Evolutionary conservation across 495 filamentous ascomycete genomes (phyloP).

Genomic region (Wilcoxina mikolae): DNA sequence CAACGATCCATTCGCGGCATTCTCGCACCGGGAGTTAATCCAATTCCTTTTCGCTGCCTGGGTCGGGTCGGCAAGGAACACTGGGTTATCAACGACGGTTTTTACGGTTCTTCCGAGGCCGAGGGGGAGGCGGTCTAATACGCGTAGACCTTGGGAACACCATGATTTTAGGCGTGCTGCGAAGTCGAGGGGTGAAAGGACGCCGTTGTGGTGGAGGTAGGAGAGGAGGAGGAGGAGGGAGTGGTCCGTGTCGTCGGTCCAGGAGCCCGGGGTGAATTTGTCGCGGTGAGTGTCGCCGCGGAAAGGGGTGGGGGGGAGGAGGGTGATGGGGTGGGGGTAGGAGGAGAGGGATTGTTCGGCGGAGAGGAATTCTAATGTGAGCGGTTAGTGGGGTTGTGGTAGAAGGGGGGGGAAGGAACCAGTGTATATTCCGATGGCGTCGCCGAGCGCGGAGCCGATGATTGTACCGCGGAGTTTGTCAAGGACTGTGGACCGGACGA

Average conservation of each 20-base stretch:
- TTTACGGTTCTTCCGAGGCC: slow-evolving; percentile 33
- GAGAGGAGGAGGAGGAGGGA: slow-evolving; percentile 33
- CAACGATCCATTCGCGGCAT: slow-evolving; percentile 37
- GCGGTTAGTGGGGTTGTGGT: slow-evolving; percentile 13
- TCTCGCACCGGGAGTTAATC: slow-evolving; percentile 24
- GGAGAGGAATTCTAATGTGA: slow-evolving; percentile 8
- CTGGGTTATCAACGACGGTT: slow-evolving; percentile 24
- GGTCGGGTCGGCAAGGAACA: slow-evolving; percentile 28
- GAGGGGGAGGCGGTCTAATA: slow-evolving; percentile 32
- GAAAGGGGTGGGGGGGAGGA: slow-evolving; percentile 29
- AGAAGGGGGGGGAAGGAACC: slow-evolving; percentile 31
- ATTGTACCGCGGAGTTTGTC: slow-evolving; percentile 33
- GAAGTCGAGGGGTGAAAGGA: slow-evolving; percentile 25
- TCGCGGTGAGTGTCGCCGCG: slow-evolving; percentile 32
- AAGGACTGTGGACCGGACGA: slow-evolving; percentile 16
- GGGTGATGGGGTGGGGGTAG: slow-evolving; percentile 15
- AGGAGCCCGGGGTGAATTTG: slow-evolving; percentile 26
- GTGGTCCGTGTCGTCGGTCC: slow-evolving; percentile 43
- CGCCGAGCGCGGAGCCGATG: slow-evolving; percentile 36
- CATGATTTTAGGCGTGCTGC: slow-evolving; percentile 33
- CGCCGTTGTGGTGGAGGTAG: slow-evolving; percentile 30
- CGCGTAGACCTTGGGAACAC: slow-evolving; percentile 31
- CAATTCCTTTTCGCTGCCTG: slow-evolving; percentile 29
- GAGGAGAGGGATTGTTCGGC: slow-evolving; percentile 15
- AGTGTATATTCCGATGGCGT: slow-evolving; percentile 39